Evolutionary conservation across 345 rosid genomes (phyloP).

Genomic region (Trapa bicornis): DNA sequence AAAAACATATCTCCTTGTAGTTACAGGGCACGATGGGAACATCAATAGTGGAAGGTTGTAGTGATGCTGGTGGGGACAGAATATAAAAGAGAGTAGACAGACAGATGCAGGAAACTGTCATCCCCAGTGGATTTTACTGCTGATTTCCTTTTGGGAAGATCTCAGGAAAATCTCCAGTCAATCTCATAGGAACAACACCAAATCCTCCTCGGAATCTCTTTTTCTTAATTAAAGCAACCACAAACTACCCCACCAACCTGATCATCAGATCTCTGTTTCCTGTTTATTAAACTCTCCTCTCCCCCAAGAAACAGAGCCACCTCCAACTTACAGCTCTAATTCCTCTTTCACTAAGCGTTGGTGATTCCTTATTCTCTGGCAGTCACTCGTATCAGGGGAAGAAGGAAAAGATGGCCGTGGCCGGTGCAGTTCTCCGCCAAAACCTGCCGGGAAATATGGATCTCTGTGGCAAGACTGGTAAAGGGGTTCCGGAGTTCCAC

Average conservation of each 20-base stretch:
- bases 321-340: not conserved
- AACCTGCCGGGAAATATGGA: constrained; percentile 3
- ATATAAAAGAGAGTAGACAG: not conserved
- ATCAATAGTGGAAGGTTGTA: not conserved
- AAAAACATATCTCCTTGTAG: not conserved
- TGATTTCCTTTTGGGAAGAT: not conserved
- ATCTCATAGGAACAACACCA: not conserved
- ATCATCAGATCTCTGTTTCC: not conserved
- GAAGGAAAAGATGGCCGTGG: constrained; percentile 2
- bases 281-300: not conserved
- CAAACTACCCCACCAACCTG: not conserved
- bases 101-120: not conserved
- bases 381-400: not conserved
- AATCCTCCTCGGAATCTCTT: constrained; percentile 4
- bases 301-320: not conserved
- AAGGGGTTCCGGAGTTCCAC: constrained; percentile 44
- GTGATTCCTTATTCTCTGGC: not conserved
- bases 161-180: not conserved
- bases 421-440: constrained; percentile 10
- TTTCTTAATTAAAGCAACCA: not conserved
- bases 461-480: not conserved
- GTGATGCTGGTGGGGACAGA: not conserved
- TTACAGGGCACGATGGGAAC: not conserved
- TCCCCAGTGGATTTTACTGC: not conserved
- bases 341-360: not conserved